A percentile compares a stretch with the other conserved stretches of the same genome.
Conservation (phyloP, 108 stramenopile species). For the Skeletonema tropicum region DNA sequence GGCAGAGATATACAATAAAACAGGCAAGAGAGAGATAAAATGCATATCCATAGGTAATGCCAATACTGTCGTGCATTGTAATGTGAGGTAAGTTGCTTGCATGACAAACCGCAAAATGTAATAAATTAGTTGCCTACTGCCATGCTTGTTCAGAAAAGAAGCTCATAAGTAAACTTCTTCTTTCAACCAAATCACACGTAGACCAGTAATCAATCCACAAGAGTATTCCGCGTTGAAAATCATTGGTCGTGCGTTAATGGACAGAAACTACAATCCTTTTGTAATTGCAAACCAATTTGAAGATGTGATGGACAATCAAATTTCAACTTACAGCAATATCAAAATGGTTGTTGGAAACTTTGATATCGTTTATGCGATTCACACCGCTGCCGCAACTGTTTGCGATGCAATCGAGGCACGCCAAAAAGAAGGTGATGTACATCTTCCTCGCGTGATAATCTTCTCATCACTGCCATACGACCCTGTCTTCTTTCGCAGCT, state of each 20-base stretch:
- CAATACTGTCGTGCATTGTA: background rate
- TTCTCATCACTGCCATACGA: constrained; percentile 29
- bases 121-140: background rate
- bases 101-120: no score
- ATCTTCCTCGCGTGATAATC: constrained; percentile 11
- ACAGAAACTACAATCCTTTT: constrained; percentile 13
- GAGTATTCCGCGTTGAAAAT: background rate
- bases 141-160: background rate
- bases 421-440: background rate
- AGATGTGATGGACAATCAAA: constrained; percentile 17
- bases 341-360: background rate
- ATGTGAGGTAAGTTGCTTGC: background rate
- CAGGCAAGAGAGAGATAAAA: background rate
- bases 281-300: background rate
- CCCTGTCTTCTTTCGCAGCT: constrained; percentile 4
- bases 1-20: background rate
- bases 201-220: background rate
- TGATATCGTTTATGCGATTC: constrained; percentile 16
- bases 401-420: constrained; percentile 23
- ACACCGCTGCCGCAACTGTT: constrained; percentile 17
- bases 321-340: constrained; percentile 8
- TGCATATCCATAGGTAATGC: background rate
- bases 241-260: background rate
- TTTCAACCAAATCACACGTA: no score
- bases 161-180: background rate